Evolutionary conservation across 345 rosid species (phyloP).

Genomic region (Eucalyptus marginata): DNA sequence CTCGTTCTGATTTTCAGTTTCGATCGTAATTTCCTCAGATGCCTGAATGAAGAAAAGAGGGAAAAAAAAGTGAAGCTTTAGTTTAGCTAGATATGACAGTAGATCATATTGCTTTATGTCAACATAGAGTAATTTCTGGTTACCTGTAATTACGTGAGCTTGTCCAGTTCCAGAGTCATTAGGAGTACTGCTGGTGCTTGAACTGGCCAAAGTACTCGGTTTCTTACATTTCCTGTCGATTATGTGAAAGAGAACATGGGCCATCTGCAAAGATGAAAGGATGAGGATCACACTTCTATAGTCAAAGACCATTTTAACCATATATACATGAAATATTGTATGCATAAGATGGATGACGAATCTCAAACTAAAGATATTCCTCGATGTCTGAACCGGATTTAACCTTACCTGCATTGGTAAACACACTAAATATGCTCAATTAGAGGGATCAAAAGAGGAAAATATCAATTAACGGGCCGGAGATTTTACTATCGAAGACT

Average conservation of each 20-base stretch:
- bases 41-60: neutral
- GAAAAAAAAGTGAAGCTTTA: neutral
- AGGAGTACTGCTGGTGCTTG: neutral
- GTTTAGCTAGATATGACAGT: neutral
- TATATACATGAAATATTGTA: neutral
- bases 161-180: neutral
- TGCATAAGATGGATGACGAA: neutral
- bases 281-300: neutral
- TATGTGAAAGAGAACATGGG: neutral
- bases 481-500: neutral
- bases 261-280: neutral
- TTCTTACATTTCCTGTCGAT: neutral
- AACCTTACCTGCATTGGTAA: neutral
- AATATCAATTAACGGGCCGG: neutral
- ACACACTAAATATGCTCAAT: neutral
- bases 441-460: neutral
- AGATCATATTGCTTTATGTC: neutral
- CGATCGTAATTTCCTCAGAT: neutral
- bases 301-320: neutral
- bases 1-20: neutral
- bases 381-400: neutral
- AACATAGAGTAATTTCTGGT: neutral
- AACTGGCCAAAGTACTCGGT: neutral
- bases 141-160: neutral
- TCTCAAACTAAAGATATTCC: neutral